Evolutionary conservation across 257 asterid species (phyloP).

Genomic region (Nicotiana knightiana): DNA sequence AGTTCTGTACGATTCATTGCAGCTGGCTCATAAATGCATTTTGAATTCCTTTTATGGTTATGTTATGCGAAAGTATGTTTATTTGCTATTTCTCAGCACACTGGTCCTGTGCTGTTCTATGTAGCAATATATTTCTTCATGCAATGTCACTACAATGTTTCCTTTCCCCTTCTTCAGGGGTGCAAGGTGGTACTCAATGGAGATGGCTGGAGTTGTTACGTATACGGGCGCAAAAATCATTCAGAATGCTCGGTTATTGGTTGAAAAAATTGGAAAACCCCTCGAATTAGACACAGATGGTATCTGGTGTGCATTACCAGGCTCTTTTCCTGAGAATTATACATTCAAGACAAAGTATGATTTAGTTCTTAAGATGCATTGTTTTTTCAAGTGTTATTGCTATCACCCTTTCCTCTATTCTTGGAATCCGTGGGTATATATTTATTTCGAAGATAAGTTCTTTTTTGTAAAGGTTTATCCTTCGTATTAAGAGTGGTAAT

Average conservation of each 20-base stretch:
- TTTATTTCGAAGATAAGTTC: not conserved
- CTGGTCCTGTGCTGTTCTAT: not conserved
- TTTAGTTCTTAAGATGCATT: slow-evolving; percentile 12
- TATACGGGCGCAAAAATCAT: slow-evolving; percentile 97
- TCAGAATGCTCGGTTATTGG: slow-evolving; percentile 95
- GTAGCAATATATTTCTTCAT: slow-evolving; percentile 4
- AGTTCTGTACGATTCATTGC: slow-evolving; percentile 87
- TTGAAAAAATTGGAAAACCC: slow-evolving; percentile 96
- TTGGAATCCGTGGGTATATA: not conserved
- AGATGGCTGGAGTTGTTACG: slow-evolving; percentile 99
- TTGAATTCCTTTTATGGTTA: slow-evolving; percentile 98
- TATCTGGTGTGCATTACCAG: slow-evolving; percentile 92
- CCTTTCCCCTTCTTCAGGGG: slow-evolving; percentile 49
- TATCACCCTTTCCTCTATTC: not conserved
- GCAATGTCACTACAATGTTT: slow-evolving; percentile 9
- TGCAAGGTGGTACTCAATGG: slow-evolving; percentile 99
- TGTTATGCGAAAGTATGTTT: slow-evolving; percentile 95
- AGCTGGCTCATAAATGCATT: slow-evolving; percentile 97
- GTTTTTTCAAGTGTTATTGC: slow-evolving; percentile 1
- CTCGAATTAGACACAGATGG: slow-evolving; percentile 99
- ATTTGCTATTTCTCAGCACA: not conserved
- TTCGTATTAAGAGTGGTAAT: not conserved
- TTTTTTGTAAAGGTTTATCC: not conserved
- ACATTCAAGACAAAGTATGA: slow-evolving; percentile 78
- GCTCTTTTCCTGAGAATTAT: slow-evolving; percentile 95